phyloP scores from a whole-genome alignment of 2,329 filamentous ascomycete species.

The Fusarium secorum region DNA sequence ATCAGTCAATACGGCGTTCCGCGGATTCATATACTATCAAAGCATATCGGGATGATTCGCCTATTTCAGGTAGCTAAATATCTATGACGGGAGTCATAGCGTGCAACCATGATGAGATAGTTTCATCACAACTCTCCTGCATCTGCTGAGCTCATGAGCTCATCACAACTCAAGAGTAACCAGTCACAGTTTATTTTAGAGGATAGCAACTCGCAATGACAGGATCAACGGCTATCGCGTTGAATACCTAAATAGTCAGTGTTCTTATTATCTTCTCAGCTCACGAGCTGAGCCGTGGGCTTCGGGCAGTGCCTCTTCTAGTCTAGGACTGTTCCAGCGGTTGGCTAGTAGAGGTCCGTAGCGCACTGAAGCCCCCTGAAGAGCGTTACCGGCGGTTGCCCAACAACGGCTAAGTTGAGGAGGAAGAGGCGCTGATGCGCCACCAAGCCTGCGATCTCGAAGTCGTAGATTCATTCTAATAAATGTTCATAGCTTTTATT shows the following conservation, averaged over 20 bases:
- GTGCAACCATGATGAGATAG: conserved; percentile 15
- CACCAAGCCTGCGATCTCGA: conserved; percentile 10
- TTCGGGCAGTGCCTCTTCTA: conserved; percentile 29
- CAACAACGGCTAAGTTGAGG: conserved; percentile 30
- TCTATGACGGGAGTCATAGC: conserved; percentile 24
- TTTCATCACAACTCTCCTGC: neutral
- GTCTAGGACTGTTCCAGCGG: conserved; percentile 32
- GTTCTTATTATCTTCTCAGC: neutral
- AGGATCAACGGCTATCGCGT: conserved; percentile 9
- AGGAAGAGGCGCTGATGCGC: conserved; percentile 5
- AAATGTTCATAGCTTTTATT: neutral
- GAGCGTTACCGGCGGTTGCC: conserved; percentile 19
- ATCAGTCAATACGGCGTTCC: neutral
- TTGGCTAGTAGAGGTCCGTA: conserved; percentile 23
- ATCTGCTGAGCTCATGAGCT: neutral
- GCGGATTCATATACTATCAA: neutral
- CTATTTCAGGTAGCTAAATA: neutral
- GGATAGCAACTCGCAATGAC: neutral
- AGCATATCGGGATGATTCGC: neutral
- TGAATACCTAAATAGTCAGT: neutral
- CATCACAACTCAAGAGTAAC: neutral
- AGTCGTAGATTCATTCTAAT: neutral
- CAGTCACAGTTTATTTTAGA: neutral
- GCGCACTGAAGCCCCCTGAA: conserved; percentile 31
- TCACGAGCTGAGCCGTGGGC: neutral